Evolutionary conservation across 2,329 filamentous ascomycete species (phyloP), one percentile per base, ranked within the genome.

Genomic region (Byssothecium circinans): DNA sequence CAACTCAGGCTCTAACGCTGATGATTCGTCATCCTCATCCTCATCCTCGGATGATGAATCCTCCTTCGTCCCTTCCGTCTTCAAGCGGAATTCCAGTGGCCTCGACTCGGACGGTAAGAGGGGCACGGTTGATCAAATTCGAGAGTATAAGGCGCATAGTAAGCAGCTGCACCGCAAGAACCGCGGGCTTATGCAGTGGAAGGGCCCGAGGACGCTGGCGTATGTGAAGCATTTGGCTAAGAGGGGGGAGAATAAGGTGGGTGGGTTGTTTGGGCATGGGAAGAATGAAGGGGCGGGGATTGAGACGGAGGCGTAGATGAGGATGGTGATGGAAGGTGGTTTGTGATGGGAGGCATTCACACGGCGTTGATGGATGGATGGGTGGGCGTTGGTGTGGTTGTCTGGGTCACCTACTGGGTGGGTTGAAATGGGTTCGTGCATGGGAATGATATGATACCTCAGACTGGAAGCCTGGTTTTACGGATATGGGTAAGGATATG

Each of bases 151-250:
- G 33, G 46, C 56, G 8, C 54, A 62, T 22, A 43, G 51, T 14
- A 65, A 67, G 40, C 53, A 65, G 38, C 40, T 70, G 29, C 65
- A 69, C 47, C 40, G 65, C 1, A 84, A 81, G 62, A 84, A 90
- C 60, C 73, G 84, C 18, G 87, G 87, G 0, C 63, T 87, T 33
- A 90, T 90, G 87, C 87, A 90, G 70, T 90, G 85, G 83, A 80
- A 79, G 75, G 67, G 79, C 60, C 79, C 76, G 17, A 75, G 75
- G 64, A 82, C 69, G 44, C 70, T 74, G 48, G 80, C 84, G 58
- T 81, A 79, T 67, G 76, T 85, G 49, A 81, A 82, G 60, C 80
- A 83, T 32, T 81, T 82, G 45, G 77, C 82, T 1, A 76, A 78
- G 50, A 71, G 77, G 22, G 73, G 80, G 3, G 75, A 76, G 56